Base-by-base conservation (phyloP, 148 eudicot species). In the Camellia lanceoleosa region DNA sequence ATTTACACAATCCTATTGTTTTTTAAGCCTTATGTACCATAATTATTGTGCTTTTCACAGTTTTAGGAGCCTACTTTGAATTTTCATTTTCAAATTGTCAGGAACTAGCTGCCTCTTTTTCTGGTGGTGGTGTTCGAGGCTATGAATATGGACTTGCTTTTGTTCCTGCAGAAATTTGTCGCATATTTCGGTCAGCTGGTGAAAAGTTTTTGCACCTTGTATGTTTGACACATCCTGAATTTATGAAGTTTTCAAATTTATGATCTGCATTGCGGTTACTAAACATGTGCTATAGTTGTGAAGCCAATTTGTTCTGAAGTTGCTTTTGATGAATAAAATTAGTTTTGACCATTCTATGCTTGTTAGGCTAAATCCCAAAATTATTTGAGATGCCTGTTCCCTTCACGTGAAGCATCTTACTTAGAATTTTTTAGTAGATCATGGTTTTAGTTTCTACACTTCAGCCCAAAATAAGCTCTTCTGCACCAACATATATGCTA, bases 111-210 rank as follows among this genome's bases (percentile, higher is more conserved):
- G 72, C 94, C 42, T 92, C 97, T 73, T 97, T 94, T 82, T 88
- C 98, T 84, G 94, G 88, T 67, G 92, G 97, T 76, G 91, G 99
- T 81, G 83, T 82, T 69, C 87, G 94, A 47, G 90, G 94, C 20
- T 89, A 84, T 77, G 97, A 93, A 73, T 75, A 85, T 84, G 99
- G 97, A 43, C 99, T 91, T 74, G 94, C 97, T 75, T 92, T 94
- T 87, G 92, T 91, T 83, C 97, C 99, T 78, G 97, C 89, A 79
- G 99, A 97, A 89, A 87, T 92, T 86, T 94, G 97, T 90, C 90
- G 93, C 78, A 85, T 88, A 61, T 94, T 82, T 68, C 92, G 94
- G 81, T 90, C 95, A 85, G 92, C 93, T 65, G 84, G 92, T 87
- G 98, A 97, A 86, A 94, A 86, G 67, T 94, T 94, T 87, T 88